These are phyloP conservation scores for Tolypocladium pustulatum DNA, from an alignment of 2,329 filamentous ascomycete species.

Conservation along the genomic window DNA sequence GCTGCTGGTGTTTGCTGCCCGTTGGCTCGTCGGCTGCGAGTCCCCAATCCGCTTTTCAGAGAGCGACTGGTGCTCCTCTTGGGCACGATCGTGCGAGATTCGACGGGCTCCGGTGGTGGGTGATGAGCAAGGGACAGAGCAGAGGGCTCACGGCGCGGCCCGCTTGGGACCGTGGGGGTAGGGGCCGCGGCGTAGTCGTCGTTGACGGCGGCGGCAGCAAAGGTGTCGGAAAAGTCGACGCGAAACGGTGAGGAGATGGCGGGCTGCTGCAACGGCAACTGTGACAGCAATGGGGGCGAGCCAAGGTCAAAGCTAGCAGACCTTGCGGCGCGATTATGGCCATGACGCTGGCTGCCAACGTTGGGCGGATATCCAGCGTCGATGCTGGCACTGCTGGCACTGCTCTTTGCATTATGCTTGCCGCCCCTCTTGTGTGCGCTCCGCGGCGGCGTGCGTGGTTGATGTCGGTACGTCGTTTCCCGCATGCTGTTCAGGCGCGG, in stretches of 20 bases:
- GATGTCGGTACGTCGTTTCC: slow-evolving; percentile 27
- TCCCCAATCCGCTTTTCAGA: slow-evolving; percentile 33
- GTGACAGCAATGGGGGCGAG: slow-evolving; percentile 12
- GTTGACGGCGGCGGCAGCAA: slow-evolving; percentile 17
- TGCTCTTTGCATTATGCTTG: slow-evolving; percentile 64
- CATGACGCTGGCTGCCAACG: slow-evolving; percentile 45
- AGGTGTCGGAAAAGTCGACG: slow-evolving; percentile 37
- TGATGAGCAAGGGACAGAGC: slow-evolving; percentile 21
- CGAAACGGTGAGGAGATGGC: slow-evolving; percentile 28
- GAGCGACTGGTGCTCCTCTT: slow-evolving; percentile 48
- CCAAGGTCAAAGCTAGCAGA: slow-evolving; percentile 69
- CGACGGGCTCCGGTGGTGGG: slow-evolving; percentile 27
- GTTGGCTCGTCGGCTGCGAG: slow-evolving; percentile 16
- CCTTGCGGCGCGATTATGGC: slow-evolving; percentile 31
- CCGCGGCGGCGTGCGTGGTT: slow-evolving; percentile 30
- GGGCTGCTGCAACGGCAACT: slow-evolving; percentile 14
- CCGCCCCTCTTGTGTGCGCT: slow-evolving; percentile 39
- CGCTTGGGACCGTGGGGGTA: slow-evolving; percentile 72
- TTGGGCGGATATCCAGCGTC: slow-evolving; percentile 49
- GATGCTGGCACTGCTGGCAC: slow-evolving; percentile 50
- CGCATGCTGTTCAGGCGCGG: slow-evolving; percentile 55
- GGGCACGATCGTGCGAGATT: slow-evolving; percentile 33
- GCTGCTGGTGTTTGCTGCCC: slow-evolving; percentile 11
- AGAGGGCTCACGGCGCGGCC: slow-evolving; percentile 48
- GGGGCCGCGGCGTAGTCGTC: slow-evolving; percentile 71